Conservation (phyloP, 164 flowering plant species). For the Buxus sempervirens region DNA sequence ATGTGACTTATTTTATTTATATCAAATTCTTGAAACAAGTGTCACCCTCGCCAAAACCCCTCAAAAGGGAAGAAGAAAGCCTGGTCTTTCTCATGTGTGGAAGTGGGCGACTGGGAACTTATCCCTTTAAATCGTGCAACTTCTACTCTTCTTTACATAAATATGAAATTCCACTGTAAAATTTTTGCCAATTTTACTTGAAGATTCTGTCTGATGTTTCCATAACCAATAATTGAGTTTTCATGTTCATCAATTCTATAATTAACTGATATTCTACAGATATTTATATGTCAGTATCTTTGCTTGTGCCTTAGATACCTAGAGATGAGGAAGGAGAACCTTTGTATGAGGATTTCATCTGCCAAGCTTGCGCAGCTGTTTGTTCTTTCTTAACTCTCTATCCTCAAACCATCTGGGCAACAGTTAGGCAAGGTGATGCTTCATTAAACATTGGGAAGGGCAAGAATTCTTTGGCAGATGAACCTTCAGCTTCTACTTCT, state of each 20-base stretch:
- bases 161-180: no score
- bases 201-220: no score
- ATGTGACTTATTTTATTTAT: no score
- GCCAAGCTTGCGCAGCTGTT: constrained; percentile 54
- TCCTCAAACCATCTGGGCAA: constrained; percentile 54
- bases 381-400: constrained; percentile 71
- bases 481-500: constrained; percentile 26
- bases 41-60: no score
- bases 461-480: constrained; percentile 31
- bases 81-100: no score
- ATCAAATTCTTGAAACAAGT: no score
- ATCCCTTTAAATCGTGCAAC: no score
- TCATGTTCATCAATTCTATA: background rate
- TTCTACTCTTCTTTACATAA: no score
- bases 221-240: no score
- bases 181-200: no score
- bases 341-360: constrained; percentile 83
- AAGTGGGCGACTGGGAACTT: no score
- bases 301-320: constrained; percentile 57
- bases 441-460: constrained; percentile 27
- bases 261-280: background rate
- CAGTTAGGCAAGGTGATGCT: constrained; percentile 27
- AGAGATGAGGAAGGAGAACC: constrained; percentile 96
- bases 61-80: no score
- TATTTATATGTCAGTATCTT: background rate